Evolutionary conservation across 306 rosid genomes (phyloP).

Genomic region (Quercus aquifolioides): DNA sequence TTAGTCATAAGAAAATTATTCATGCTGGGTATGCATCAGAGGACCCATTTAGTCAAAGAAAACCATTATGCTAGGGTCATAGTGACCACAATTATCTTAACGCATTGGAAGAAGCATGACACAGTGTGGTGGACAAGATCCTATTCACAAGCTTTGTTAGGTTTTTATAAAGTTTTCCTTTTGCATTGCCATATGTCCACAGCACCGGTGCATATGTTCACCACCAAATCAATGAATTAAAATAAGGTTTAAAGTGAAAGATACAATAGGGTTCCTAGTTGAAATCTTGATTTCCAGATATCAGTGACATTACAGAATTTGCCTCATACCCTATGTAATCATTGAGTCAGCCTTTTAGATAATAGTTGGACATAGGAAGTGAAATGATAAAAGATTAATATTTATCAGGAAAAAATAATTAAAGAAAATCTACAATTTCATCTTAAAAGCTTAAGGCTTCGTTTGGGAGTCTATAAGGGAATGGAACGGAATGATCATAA

Average conservation of each 20-base stretch:
- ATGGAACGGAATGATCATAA: no score
- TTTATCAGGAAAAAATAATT: background rate
- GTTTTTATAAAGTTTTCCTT: background rate
- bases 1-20: slow-evolving; percentile 5
- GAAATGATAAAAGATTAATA: no score
- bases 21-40: background rate
- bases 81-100: background rate
- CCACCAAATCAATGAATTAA: background rate
- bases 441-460: background rate
- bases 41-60: background rate
- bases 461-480: no score
- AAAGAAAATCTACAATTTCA: background rate
- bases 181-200: background rate
- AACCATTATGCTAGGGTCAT: background rate
- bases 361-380: background rate
- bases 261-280: background rate
- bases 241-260: background rate
- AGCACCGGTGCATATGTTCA: background rate
- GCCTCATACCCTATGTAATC: background rate
- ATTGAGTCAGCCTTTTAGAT: background rate
- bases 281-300: slow-evolving; percentile 2
- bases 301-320: background rate
- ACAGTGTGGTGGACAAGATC: background rate
- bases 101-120: background rate
- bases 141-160: background rate